These are phyloP conservation scores for Scedosporium boydii DNA, from an alignment of 2,329 filamentous ascomycete species.

Conservation along the genomic window DNA sequence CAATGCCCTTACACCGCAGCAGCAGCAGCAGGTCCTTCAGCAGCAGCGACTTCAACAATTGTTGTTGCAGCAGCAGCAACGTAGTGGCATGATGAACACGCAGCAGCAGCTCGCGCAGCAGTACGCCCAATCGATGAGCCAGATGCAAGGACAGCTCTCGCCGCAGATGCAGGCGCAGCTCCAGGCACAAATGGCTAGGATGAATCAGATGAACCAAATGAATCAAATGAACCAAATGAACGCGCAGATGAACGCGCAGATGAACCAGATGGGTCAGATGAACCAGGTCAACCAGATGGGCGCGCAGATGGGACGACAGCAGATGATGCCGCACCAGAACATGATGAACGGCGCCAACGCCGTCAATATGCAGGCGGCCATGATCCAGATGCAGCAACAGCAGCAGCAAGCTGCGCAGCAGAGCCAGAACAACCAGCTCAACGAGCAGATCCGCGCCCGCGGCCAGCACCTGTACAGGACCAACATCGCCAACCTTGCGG, in stretches of 20 bases:
- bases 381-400: slow-evolving; percentile 12
- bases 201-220: slow-evolving; percentile 13
- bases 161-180: slow-evolving; percentile 28
- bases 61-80: slow-evolving; percentile 18
- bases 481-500: slow-evolving; percentile 23
- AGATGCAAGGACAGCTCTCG: slow-evolving; percentile 28
- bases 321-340: slow-evolving; percentile 23
- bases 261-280: slow-evolving; percentile 13
- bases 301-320: slow-evolving; percentile 26
- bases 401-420: slow-evolving; percentile 22
- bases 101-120: slow-evolving; percentile 32
- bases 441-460: slow-evolving; percentile 23
- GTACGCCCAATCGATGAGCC: slow-evolving; percentile 32
- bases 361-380: slow-evolving; percentile 26
- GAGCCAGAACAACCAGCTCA: slow-evolving; percentile 20
- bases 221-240: slow-evolving; percentile 19
- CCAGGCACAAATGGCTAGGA: slow-evolving; percentile 14
- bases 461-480: slow-evolving; percentile 28
- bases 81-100: slow-evolving; percentile 29
- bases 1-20: slow-evolving; percentile 25
- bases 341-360: slow-evolving; percentile 29
- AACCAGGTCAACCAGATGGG: slow-evolving; percentile 10
- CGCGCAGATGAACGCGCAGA: slow-evolving; percentile 13
- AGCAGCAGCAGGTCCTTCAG: slow-evolving; percentile 23
- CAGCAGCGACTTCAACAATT: slow-evolving; percentile 12